Conservation (phyloP, 768 basidiomycete species). For the Thelephora ganbajun region DNA sequence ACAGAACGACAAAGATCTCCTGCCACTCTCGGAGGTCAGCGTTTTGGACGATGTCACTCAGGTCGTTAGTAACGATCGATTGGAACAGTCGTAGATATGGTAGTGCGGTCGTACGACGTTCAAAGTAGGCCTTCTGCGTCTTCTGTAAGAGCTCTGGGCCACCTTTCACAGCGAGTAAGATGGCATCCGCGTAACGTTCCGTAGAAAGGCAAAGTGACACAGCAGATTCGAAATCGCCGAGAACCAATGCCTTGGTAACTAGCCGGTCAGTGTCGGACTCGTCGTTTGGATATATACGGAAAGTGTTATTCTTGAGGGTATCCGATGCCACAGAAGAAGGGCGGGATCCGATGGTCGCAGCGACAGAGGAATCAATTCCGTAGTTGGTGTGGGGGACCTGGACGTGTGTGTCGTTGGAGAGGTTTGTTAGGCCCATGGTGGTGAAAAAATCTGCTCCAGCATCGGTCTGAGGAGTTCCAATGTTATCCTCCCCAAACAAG, state of each 20-base stretch:
- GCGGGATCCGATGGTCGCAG: conserved; percentile 88
- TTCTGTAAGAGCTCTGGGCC: conserved; percentile 75
- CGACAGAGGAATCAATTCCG: conserved; percentile 77
- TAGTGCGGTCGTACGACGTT: conserved; percentile 53
- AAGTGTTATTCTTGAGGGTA: conserved; percentile 61
- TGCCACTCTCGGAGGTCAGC: conserved; percentile 92
- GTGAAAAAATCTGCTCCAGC: conserved; percentile 83
- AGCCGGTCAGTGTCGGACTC: conserved; percentile 82
- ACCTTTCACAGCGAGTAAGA: conserved; percentile 84
- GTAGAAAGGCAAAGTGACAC: conserved; percentile 83
- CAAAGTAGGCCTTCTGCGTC: conserved; percentile 92
- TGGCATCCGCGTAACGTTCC: conserved; percentile 87
- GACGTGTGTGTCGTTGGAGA: conserved; percentile 27
- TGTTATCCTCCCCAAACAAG: conserved; percentile 70
- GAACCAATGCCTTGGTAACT: conserved; percentile 83
- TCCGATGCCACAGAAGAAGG: conserved; percentile 74
- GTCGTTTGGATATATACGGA: conserved; percentile 80
- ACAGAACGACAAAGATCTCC: conserved; percentile 91
- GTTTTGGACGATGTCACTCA: conserved; percentile 90
- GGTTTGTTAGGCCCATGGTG: conserved; percentile 45
- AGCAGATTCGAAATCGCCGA: conserved; percentile 91
- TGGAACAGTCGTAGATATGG: conserved; percentile 93
- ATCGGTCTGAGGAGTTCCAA: conserved; percentile 51
- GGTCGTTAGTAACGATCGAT: conserved; percentile 83
- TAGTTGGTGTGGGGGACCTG: conserved; percentile 71